Percentiles rank a stretch among this genome's conserved stretches.
Conservation (phyloP, 306 rosid genomes). For the Prunus davidiana region DNA sequence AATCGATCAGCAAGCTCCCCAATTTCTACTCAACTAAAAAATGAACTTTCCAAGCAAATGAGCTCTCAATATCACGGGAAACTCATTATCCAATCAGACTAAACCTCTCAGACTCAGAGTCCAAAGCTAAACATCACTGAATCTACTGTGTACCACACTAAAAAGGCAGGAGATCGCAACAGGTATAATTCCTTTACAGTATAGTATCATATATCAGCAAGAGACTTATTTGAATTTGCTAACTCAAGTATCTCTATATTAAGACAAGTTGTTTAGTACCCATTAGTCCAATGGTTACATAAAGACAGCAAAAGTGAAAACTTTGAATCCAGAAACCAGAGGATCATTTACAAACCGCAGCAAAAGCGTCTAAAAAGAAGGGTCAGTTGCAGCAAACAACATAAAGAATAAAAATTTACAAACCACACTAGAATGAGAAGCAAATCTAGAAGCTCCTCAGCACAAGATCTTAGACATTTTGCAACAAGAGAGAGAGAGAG, state of each 20-base stretch:
- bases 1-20: background rate
- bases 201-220: background rate
- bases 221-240: background rate
- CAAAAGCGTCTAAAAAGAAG: background rate
- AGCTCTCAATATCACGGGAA: background rate
- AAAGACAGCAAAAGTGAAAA: background rate
- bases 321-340: conserved; percentile 21
- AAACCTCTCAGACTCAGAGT: background rate
- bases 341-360: conserved; percentile 2
- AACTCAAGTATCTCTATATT: background rate
- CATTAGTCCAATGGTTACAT: background rate
- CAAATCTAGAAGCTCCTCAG: conserved; percentile 19
- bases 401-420: background rate
- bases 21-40: conserved; percentile 1
- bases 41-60: background rate
- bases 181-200: background rate
- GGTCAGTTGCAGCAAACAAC: conserved; percentile 11
- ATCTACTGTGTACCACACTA: background rate
- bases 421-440: conserved; percentile 4
- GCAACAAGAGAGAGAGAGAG: conserved; percentile 19
- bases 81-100: background rate
- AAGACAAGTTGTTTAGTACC: background rate
- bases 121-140: conserved; percentile 9
- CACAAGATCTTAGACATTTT: conserved; percentile 25
- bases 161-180: conserved; percentile 1